A percentile compares a stretch with the other conserved stretches of the same genome.
These are phyloP conservation scores for Fonsecaea multimorphosa DNA, from an alignment of 2,329 filamentous ascomycete genomes.

Conservation along the genomic window DNA sequence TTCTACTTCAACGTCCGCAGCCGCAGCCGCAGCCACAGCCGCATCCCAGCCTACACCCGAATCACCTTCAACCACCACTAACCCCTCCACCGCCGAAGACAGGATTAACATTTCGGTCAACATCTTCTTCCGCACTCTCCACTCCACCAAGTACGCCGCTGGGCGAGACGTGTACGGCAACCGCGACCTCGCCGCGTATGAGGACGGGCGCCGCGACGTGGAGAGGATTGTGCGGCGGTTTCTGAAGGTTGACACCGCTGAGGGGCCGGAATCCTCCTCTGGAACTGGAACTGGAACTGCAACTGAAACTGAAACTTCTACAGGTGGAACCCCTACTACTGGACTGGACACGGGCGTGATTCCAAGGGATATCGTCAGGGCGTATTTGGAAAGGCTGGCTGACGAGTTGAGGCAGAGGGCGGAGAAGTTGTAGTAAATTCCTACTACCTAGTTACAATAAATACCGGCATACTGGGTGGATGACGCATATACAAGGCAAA, in stretches of 20 bases:
- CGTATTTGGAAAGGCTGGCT: conserved; percentile 75
- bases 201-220: conserved; percentile 77
- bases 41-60: not conserved
- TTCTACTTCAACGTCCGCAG: conserved; percentile 17
- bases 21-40: conserved; percentile 38
- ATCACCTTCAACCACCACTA: not conserved
- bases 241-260: not conserved
- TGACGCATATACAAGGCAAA: too few species aligned
- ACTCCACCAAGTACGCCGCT: conserved; percentile 67
- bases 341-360: conserved; percentile 44
- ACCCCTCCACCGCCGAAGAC: not conserved
- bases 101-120: conserved; percentile 79
- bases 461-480: not conserved
- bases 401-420: conserved; percentile 64
- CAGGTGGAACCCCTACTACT: not conserved
- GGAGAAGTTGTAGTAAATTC: conserved; percentile 19
- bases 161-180: conserved; percentile 90
- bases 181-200: conserved; percentile 81
- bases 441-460: too few species aligned
- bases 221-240: conserved; percentile 61
- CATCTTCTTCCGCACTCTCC: conserved; percentile 79
- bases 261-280: too few species aligned
- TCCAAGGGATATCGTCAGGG: conserved; percentile 70
- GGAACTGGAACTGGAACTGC: not conserved
- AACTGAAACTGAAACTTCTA: not conserved